These are phyloP conservation scores for Sporothrix euskadiensis DNA, from an alignment of 2,329 filamentous ascomycete species.

Conservation along the genomic window DNA sequence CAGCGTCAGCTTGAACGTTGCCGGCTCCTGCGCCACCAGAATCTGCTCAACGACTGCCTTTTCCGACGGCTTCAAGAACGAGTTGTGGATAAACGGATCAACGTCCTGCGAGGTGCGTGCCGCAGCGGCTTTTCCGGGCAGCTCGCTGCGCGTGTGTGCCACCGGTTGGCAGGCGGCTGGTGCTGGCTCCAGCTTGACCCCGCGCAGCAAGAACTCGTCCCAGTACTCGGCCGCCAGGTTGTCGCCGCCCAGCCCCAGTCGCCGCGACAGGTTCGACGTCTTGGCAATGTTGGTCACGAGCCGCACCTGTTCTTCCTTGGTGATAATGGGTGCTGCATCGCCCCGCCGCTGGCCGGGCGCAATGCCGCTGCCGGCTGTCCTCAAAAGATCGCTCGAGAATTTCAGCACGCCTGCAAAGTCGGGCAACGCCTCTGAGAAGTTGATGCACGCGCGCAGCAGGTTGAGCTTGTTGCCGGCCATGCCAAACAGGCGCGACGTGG, in stretches of 20 bases:
- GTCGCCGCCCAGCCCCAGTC: slow-evolving; percentile 66
- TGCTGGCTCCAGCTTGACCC: slow-evolving; percentile 67
- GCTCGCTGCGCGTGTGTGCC: slow-evolving; percentile 60
- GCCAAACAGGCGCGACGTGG: slow-evolving; percentile 67
- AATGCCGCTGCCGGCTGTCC: slow-evolving; percentile 76
- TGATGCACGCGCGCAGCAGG: slow-evolving; percentile 84
- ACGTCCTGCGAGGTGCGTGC: slow-evolving; percentile 59
- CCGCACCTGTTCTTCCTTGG: slow-evolving; percentile 79
- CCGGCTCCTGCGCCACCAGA: slow-evolving; percentile 75
- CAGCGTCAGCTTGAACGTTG: slow-evolving; percentile 76
- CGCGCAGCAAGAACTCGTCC: slow-evolving; percentile 91
- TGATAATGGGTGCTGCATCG: slow-evolving; percentile 69
- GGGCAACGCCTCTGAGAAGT: slow-evolving; percentile 88
- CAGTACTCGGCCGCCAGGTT: slow-evolving; percentile 79
- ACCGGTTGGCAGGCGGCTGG: slow-evolving; percentile 63
- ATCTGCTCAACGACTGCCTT: slow-evolving; percentile 64
- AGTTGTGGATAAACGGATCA: slow-evolving; percentile 94
- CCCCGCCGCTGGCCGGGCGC: slow-evolving; percentile 70
- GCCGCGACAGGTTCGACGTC: slow-evolving; percentile 74
- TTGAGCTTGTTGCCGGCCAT: slow-evolving; percentile 80
- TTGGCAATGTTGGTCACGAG: slow-evolving; percentile 84
- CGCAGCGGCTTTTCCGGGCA: slow-evolving; percentile 51
- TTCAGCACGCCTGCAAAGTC: slow-evolving; percentile 88
- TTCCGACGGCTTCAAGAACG: slow-evolving; percentile 71
- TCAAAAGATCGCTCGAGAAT: slow-evolving; percentile 80